Percentiles rank a stretch among this genome's conserved stretches.
phyloP scores from a whole-genome alignment of 768 basidiomycete genomes.

The Kondoa subrosea region DNA sequence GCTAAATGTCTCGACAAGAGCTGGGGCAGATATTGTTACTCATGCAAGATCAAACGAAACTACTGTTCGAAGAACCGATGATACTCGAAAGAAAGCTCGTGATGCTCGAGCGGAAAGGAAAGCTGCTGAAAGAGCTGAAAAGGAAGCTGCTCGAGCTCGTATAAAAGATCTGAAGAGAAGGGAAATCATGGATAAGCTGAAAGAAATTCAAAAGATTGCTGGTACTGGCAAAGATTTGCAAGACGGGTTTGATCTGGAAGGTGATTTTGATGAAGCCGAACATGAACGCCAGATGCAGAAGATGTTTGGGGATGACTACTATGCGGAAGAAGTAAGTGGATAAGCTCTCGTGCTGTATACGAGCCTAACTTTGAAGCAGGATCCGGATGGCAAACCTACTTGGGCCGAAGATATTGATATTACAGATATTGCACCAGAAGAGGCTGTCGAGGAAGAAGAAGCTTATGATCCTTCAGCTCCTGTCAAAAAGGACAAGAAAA shows the following conservation, averaged over 20 bases:
- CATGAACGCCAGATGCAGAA: slow-evolving; percentile 69
- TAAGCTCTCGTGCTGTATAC: not conserved
- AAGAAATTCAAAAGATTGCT: slow-evolving; percentile 53
- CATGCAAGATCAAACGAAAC: slow-evolving; percentile 51
- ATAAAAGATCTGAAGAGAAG: slow-evolving; percentile 70
- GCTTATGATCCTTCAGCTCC: slow-evolving; percentile 14
- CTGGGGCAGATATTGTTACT: slow-evolving; percentile 47
- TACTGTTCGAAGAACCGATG: slow-evolving; percentile 45
- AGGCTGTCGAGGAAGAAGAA: slow-evolving; percentile 38
- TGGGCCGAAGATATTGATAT: slow-evolving; percentile 89
- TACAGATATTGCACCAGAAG: slow-evolving; percentile 41
- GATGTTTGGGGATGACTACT: slow-evolving; percentile 45
- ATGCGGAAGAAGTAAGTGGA: slow-evolving; percentile 23
- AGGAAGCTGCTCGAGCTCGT: slow-evolving; percentile 62
- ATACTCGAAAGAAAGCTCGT: slow-evolving; percentile 71
- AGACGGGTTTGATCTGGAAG: slow-evolving; percentile 62
- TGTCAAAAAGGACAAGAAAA: slow-evolving; percentile 28
- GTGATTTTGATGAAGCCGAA: slow-evolving; percentile 73
- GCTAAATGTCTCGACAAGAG: slow-evolving; percentile 34
- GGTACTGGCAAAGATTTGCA: slow-evolving; percentile 42
- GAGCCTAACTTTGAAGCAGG: slow-evolving; percentile 15
- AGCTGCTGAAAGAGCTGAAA: slow-evolving; percentile 55
- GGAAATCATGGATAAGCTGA: slow-evolving; percentile 58
- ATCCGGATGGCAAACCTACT: slow-evolving; percentile 51
- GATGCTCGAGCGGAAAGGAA: slow-evolving; percentile 58